A percentile compares a stretch with the other conserved stretches of the same genome.
phyloP scores from a whole-genome alignment of 306 rosid species.

The Vigna trinervia region DNA sequence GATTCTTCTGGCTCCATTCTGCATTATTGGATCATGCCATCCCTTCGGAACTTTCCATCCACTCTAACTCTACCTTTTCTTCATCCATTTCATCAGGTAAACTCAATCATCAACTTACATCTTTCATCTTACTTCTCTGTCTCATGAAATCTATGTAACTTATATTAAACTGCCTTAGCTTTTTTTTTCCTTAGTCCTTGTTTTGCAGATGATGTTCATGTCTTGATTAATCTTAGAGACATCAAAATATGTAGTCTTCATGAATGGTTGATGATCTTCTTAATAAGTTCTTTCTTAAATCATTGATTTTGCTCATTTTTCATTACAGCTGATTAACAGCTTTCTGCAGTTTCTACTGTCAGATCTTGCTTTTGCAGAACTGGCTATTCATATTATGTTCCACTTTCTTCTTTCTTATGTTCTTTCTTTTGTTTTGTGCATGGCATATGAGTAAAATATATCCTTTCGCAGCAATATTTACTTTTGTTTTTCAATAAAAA shows the following conservation, averaged over 20 bases:
- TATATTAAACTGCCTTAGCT: too few relatives aligned
- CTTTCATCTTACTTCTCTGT: too few relatives aligned
- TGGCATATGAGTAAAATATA: neutral
- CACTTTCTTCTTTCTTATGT: neutral
- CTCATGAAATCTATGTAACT: too few relatives aligned
- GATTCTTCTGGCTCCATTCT: slow-evolving; percentile 20
- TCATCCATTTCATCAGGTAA: slow-evolving; percentile 19
- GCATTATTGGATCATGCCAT: slow-evolving; percentile 71
- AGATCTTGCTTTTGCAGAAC: slow-evolving; percentile 8
- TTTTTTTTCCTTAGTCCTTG: neutral
- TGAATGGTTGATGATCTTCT: neutral
- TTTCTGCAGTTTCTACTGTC: slow-evolving; percentile 7
- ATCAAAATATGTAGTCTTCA: neutral
- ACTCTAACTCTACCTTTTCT: slow-evolving; percentile 45
- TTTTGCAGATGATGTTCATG: neutral
- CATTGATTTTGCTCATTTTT: neutral
- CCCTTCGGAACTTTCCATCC: slow-evolving; percentile 77
- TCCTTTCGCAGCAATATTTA: neutral
- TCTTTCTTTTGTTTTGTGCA: neutral
- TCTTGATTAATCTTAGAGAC: neutral
- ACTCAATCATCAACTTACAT: too few relatives aligned
- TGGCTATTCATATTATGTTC: neutral
- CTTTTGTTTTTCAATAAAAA: too few relatives aligned
- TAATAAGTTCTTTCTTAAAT: neutral
- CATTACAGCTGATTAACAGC: neutral